Conservation (phyloP, 495 filamentous ascomycete species). For the Lindgomyces ingoldianus region DNA sequence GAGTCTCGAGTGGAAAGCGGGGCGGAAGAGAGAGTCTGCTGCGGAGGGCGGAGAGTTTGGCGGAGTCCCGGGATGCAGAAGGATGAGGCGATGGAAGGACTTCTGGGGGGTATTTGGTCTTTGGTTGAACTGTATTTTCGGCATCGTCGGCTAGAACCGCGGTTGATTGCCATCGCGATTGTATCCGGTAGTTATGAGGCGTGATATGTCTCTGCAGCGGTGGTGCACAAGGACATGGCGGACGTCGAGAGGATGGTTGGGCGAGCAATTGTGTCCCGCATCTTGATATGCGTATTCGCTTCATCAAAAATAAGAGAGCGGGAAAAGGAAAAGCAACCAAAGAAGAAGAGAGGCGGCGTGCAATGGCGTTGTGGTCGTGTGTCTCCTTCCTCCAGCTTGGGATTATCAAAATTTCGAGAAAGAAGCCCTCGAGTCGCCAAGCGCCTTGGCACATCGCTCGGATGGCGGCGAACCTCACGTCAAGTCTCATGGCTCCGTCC, state of each 20-base stretch:
- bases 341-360: not conserved
- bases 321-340: slow-evolving; percentile 15
- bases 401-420: slow-evolving; percentile 35
- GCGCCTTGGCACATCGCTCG: not conserved
- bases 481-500: not conserved
- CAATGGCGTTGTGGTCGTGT: slow-evolving; percentile 32
- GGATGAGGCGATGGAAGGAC: slow-evolving; percentile 66
- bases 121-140: slow-evolving; percentile 1
- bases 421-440: not conserved
- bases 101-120: slow-evolving; percentile 16
- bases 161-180: slow-evolving; percentile 24
- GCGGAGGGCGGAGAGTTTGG: slow-evolving; percentile 92
- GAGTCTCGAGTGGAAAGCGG: slow-evolving; percentile 78
- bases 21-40: slow-evolving; percentile 82
- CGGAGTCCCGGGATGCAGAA: slow-evolving; percentile 67
- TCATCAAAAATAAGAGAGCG: slow-evolving; percentile 55
- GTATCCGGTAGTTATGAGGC: slow-evolving; percentile 34
- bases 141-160: not conserved
- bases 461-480: slow-evolving; percentile 9
- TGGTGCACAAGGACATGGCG: slow-evolving; percentile 24
- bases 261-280: slow-evolving; percentile 69
- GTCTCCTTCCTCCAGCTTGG: slow-evolving; percentile 19
- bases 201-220: slow-evolving; percentile 25
- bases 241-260: slow-evolving; percentile 18
- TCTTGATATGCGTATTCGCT: slow-evolving; percentile 68